Base-by-base conservation (phyloP, 1,284 basidiomycete genomes). In the Malassezia obtusa region DNA sequence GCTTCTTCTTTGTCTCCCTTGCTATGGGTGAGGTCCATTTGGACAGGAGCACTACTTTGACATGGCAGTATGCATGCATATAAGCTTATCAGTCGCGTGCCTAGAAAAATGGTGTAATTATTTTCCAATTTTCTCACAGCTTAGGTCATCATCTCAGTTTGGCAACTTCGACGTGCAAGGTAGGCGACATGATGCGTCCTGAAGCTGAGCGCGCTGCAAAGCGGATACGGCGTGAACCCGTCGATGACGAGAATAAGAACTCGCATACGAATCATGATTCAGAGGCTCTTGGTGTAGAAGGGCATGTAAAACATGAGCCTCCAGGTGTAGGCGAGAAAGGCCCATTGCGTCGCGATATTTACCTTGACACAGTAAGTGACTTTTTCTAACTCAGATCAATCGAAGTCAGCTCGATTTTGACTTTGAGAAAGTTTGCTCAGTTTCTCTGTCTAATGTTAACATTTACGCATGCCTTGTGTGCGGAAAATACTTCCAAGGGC, bases 401-500 rank as follows among this genome's bases (percentile, higher is more conserved):
- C 63, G 73, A 14, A 38, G 45, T 6, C 48, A 84, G 35, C 83
- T 99, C 57, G 94, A 99, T 76, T 99, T 99, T 76, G 94, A 99
- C 77, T 98, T 99, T 71, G 94, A 99, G 78, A 89, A 92, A 79
- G 81, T 98, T 26, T 99, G 94, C 79, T 95, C 89, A 9, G 89
- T 98, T 53, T 92, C 88, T 25, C 79, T 89, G 43, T 88, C 87
- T 26, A 94, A 95, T 76, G 90, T 95, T 79, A 94, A 98, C 75
- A 87, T 88, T 59, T 99, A 99, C 69, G 89, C 89, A 21, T 99
- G 94, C 72, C 82, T 99, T 43, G 90, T 98, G 11, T 95, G 90
- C 74, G 94, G 94, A 50, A 95, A 94, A 76, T 98, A 96, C 77
- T 98, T 95, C 70, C 94, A 98, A 79, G 94, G 94, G 4, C 80